Evolutionary conservation across 2,329 filamentous ascomycete genomes (phyloP).

Genomic region (Aspergillus caelatus): DNA sequence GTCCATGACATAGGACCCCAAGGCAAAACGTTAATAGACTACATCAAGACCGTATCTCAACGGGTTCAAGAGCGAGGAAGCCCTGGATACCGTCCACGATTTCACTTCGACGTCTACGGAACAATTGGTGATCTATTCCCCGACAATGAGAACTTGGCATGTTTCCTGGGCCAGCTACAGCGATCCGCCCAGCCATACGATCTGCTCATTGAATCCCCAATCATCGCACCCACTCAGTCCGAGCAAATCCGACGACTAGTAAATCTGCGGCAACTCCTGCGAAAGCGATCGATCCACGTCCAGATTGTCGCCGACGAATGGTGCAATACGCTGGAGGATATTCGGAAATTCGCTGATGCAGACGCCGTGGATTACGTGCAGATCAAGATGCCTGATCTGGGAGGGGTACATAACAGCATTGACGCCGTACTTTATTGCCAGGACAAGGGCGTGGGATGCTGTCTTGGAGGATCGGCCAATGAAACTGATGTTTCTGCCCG

Average conservation of each 20-base stretch:
- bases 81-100: constrained; percentile 16
- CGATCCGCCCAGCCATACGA: constrained; percentile 18
- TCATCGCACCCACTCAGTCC: constrained; percentile 18
- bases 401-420: constrained; percentile 20
- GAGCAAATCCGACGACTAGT: constrained; percentile 18
- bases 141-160: constrained; percentile 5
- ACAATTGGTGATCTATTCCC: constrained; percentile 20
- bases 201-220: constrained; percentile 21
- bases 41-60: constrained; percentile 15
- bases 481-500: constrained; percentile 29
- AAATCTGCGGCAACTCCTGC: constrained; percentile 7
- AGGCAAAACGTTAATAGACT: constrained; percentile 15
- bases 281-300: constrained; percentile 4
- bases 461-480: constrained; percentile 22
- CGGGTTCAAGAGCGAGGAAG: constrained; percentile 13
- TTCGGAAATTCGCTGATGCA: constrained; percentile 20
- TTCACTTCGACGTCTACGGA: constrained; percentile 25
- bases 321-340: constrained; percentile 24
- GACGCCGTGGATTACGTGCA: constrained; percentile 22
- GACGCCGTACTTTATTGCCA: constrained; percentile 22
- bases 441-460: constrained; percentile 16
- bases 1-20: constrained; percentile 16
- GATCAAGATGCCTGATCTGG: constrained; percentile 25
- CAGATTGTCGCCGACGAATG: constrained; percentile 22
- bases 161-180: constrained; percentile 12